Percentiles rank a stretch among this genome's conserved stretches.
These are phyloP conservation scores for Amanita rimosa DNA, from an alignment of 768 basidiomycete genomes.

Conservation along the genomic window DNA sequence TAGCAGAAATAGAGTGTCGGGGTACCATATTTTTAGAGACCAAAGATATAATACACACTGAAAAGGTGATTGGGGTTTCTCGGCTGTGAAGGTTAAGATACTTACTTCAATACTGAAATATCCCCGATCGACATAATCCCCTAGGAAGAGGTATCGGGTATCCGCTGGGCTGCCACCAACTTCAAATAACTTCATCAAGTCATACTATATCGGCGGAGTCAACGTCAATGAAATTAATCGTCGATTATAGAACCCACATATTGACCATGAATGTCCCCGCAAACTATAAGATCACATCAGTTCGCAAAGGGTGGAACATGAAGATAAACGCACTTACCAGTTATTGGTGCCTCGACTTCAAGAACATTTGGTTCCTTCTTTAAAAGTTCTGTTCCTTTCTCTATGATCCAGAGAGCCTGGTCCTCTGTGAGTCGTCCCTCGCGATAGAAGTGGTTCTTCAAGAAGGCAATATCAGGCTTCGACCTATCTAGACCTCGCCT, in stretches of 20 bases:
- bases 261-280: slow-evolving; percentile 99
- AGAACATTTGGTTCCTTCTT: slow-evolving; percentile 82
- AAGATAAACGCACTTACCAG: slow-evolving; percentile 42
- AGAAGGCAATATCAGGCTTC: slow-evolving; percentile 91
- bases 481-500: slow-evolving; percentile 57
- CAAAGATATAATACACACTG: slow-evolving; percentile 97
- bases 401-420: slow-evolving; percentile 89
- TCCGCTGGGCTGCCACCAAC: slow-evolving; percentile 92
- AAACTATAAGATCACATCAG: slow-evolving; percentile 40
- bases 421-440: slow-evolving; percentile 91
- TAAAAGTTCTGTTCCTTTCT: slow-evolving; percentile 77
- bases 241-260: slow-evolving; percentile 52
- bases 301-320: background rate
- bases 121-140: slow-evolving; percentile 89
- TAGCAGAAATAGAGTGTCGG: slow-evolving; percentile 89
- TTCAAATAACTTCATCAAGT: slow-evolving; percentile 93
- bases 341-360: slow-evolving; percentile 94
- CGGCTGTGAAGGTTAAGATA: background rate
- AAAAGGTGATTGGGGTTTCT: slow-evolving; percentile 9
- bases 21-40: slow-evolving; percentile 99
- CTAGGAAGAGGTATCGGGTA: slow-evolving; percentile 85
- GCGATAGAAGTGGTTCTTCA: slow-evolving; percentile 98
- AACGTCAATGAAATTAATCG: slow-evolving; percentile 6
- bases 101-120: slow-evolving; percentile 88
- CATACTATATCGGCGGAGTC: slow-evolving; percentile 44